phyloP scores from a whole-genome alignment of 164 flowering plant genomes.

The Chloranthus sessilifolius region DNA sequence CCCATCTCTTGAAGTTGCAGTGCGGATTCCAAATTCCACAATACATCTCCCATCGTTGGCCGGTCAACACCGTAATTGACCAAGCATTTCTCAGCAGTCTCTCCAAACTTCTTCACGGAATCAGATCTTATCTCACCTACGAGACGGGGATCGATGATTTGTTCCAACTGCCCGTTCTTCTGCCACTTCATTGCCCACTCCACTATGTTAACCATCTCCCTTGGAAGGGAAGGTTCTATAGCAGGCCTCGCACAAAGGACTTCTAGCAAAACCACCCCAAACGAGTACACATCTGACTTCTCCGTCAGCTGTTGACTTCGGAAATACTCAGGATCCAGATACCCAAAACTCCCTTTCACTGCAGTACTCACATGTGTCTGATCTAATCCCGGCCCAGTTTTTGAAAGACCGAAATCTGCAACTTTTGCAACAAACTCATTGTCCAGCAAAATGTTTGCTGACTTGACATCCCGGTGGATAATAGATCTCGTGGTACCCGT shows the following conservation, averaged over 20 bases:
- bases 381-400: slow-evolving; percentile 70
- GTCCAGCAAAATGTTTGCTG: slow-evolving; percentile 83
- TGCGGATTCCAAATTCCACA: slow-evolving; percentile 79
- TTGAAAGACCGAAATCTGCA: slow-evolving; percentile 86
- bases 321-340: slow-evolving; percentile 83
- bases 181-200: slow-evolving; percentile 87
- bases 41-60: slow-evolving; percentile 79
- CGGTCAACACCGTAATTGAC: slow-evolving; percentile 73
- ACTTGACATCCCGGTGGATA: slow-evolving; percentile 85
- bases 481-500: slow-evolving; percentile 64
- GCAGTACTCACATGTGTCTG: slow-evolving; percentile 89
- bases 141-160: slow-evolving; percentile 53
- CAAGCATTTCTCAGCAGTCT: slow-evolving; percentile 83
- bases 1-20: slow-evolving; percentile 71
- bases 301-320: slow-evolving; percentile 77
- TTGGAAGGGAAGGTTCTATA: slow-evolving; percentile 65
- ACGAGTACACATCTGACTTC: slow-evolving; percentile 85
- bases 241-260: slow-evolving; percentile 80
- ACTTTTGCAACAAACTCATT: slow-evolving; percentile 77
- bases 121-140: slow-evolving; percentile 54
- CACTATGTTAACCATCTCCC: slow-evolving; percentile 72
- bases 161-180: slow-evolving; percentile 59
- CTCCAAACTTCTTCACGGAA: slow-evolving; percentile 68
- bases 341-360: slow-evolving; percentile 85
- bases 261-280: slow-evolving; percentile 80